Conservation (phyloP, 2,329 filamentous ascomycete species). For the Alternaria postmessia region DNA sequence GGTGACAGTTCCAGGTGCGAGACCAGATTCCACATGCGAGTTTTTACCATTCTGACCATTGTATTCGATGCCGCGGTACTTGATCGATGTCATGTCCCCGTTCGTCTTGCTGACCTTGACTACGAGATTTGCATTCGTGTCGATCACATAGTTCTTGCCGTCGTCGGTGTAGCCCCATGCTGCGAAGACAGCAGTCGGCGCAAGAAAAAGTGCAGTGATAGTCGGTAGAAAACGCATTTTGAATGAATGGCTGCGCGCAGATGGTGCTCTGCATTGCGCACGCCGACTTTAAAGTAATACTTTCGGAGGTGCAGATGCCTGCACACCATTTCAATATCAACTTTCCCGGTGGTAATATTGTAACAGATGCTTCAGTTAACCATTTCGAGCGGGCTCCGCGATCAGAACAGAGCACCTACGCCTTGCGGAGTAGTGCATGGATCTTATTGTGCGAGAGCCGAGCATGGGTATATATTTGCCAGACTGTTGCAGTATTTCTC, state of each 20-base stretch:
- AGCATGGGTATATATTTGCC: background rate
- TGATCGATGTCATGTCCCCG: conserved; percentile 70
- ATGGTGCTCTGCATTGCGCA: background rate
- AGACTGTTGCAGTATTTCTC: background rate
- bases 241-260: background rate
- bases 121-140: conserved; percentile 35
- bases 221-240: conserved; percentile 27
- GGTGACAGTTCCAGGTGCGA: conserved; percentile 64
- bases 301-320: background rate
- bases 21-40: conserved; percentile 65
- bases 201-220: conserved; percentile 27
- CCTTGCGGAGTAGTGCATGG: background rate
- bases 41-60: conserved; percentile 50
- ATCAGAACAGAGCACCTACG: background rate
- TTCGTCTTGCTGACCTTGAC: conserved; percentile 53
- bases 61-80: conserved; percentile 65
- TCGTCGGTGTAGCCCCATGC: conserved; percentile 54
- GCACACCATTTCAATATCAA: background rate
- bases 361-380: background rate
- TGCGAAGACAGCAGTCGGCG: conserved; percentile 45
- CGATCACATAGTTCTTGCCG: conserved; percentile 52
- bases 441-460: background rate
- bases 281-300: background rate
- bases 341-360: conserved; percentile 1
- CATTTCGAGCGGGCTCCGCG: background rate